Base-by-base conservation (phyloP, 2,329 filamentous ascomycete genomes). In the Pezicula neosporulosa region DNA sequence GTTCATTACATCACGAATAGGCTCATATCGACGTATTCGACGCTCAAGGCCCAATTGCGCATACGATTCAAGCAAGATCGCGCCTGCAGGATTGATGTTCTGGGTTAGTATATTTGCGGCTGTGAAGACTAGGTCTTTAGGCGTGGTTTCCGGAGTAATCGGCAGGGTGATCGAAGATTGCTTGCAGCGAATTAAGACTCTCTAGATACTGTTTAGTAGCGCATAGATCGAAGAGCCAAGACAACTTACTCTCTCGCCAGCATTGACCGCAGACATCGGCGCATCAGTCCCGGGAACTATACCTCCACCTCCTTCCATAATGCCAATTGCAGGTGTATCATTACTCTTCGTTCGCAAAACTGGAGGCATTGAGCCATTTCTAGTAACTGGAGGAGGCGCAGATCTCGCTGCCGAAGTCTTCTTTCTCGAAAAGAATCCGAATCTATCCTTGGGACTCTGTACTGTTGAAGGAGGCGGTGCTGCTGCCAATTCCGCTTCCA, bases 1-100 rank as follows among this genome's bases (percentile, higher is more conserved):
- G 67, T 96, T 95, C 78, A 97, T 81, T 19, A 96, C 82, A 62
- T 96, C 90, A 53, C 90, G 83, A 30, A 97, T 80, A 55, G 83
- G 83, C 71, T 97, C 93, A 66, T 96, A 97, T 37, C 84, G 85
- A 38, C 93, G 86, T 24, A 97, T 72, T 1, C 89, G 87, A 37
- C 93, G 83, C 67, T 95, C 89, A 2, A 97, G 76, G 28, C 90
- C 90, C 1, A 94, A 78, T 42, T 84, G 79, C 18, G 77, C 73
- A 66, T 91, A 97, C 18, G 80, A 82, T 68, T 97, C 93, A 16
- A 91, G 70, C 10, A 97, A 68, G n/a, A 94, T 77, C 48, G 85
- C 87, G 12, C 77, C 80, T 10, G 78, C 72, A 0, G 85, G 77
- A 55, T 85, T 78, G 54, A 96, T 84, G 2, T 73, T 70, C 50